Percentiles rank a stretch among this genome's conserved stretches.
phyloP scores from a whole-genome alignment of 1,284 basidiomycete genomes.

The Cryptococcus amylolentus region DNA sequence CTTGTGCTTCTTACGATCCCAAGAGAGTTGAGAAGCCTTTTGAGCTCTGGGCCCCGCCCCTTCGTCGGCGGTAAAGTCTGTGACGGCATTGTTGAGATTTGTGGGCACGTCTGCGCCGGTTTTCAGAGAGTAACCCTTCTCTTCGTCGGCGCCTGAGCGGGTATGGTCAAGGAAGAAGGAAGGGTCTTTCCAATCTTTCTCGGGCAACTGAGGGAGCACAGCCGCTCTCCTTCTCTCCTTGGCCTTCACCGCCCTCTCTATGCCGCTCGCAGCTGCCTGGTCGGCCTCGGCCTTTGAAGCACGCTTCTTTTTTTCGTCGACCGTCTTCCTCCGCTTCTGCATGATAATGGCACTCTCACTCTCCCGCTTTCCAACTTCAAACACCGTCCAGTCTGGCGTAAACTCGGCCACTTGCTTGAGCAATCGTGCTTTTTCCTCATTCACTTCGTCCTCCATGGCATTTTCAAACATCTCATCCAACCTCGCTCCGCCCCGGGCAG shows the following conservation, averaged over 20 bases:
- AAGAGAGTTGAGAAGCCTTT: slow-evolving; percentile 64
- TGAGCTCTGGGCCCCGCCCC: slow-evolving; percentile 62
- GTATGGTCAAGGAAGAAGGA: slow-evolving; percentile 90
- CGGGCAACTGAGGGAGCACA: neutral
- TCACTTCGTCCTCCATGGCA: slow-evolving; percentile 3
- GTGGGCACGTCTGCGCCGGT: slow-evolving; percentile 80
- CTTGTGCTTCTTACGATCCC: slow-evolving; percentile 97
- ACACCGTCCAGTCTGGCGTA: slow-evolving; percentile 82
- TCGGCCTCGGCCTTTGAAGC: neutral
- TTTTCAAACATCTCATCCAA: slow-evolving; percentile 5
- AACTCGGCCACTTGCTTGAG: slow-evolving; percentile 77
- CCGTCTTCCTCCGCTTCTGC: slow-evolving; percentile 71
- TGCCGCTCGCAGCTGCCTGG: neutral
- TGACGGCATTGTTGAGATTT: slow-evolving; percentile 73
- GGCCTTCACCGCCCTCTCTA: neutral
- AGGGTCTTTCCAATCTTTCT: slow-evolving; percentile 63
- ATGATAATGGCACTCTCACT: slow-evolving; percentile 70
- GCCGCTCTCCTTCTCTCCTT: neutral
- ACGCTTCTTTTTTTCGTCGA: slow-evolving; percentile 54
- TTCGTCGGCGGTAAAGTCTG: slow-evolving; percentile 83
- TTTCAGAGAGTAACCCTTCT: slow-evolving; percentile 83
- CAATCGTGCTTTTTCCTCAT: slow-evolving; percentile 44
- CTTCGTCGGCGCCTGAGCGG: slow-evolving; percentile 77
- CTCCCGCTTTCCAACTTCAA: slow-evolving; percentile 78
- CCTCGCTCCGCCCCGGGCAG: neutral